These are phyloP conservation scores for Tagetes patula DNA, from an alignment of 129 eudicot genomes.

Conservation along the genomic window DNA sequence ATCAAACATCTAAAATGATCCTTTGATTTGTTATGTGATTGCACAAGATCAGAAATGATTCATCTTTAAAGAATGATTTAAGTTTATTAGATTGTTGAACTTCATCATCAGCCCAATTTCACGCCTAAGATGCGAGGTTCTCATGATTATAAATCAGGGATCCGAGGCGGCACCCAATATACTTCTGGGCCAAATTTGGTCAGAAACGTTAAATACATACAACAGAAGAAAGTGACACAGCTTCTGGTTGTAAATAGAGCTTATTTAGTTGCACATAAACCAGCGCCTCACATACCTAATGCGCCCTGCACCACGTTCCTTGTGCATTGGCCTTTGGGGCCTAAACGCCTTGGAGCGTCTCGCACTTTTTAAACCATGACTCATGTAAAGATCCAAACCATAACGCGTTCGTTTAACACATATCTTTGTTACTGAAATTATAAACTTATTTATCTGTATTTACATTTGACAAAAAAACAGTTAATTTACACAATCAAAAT, in stretches of 20 bases:
- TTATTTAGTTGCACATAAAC: too few species aligned
- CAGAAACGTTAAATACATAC: too few species aligned
- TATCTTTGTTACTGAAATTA: not conserved
- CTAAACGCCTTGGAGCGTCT: too few species aligned
- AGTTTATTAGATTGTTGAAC: not conserved
- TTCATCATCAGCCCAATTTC: not conserved
- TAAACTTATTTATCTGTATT: not conserved
- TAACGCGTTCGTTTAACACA: not conserved
- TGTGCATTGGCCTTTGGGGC: too few species aligned
- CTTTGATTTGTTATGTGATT: not conserved
- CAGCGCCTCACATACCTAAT: too few species aligned
- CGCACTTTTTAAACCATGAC: not conserved
- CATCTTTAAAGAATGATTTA: not conserved
- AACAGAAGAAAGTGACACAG: too few species aligned
- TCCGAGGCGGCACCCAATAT: too few species aligned
- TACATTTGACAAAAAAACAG: not conserved
- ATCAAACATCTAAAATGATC: not conserved
- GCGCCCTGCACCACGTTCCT: too few species aligned
- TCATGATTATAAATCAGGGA: too few species aligned
- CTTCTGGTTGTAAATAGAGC: too few species aligned
- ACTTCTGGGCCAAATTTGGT: too few species aligned
- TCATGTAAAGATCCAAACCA: not conserved
- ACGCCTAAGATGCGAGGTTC: not conserved
- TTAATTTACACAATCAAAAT: not conserved
- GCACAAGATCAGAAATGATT: not conserved